Evolutionary conservation across 2,329 filamentous ascomycete genomes (phyloP).

Genomic region (Aspergillus texensis): DNA sequence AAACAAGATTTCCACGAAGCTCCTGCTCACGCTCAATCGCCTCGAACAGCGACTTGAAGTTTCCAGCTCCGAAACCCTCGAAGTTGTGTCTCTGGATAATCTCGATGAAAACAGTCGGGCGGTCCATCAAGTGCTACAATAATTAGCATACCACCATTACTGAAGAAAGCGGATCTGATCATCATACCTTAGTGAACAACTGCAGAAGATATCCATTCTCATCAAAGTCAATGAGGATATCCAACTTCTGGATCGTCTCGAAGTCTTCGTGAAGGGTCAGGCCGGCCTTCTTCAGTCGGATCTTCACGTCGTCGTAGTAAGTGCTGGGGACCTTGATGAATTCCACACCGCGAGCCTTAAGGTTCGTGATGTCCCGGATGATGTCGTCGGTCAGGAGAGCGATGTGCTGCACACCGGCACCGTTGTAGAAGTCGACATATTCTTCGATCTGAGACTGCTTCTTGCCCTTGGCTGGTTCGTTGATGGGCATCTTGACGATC

Average conservation of each 20-base stretch:
- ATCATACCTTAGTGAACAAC: slow-evolving; percentile 68
- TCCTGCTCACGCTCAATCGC: slow-evolving; percentile 94
- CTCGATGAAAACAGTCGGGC: slow-evolving; percentile 93
- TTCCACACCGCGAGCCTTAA: slow-evolving; percentile 85
- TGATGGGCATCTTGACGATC: slow-evolving; percentile 96
- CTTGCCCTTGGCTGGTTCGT: slow-evolving; percentile 88
- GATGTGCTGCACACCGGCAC: slow-evolving; percentile 90
- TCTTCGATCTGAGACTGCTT: slow-evolving; percentile 95
- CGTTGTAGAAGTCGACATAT: slow-evolving; percentile 86
- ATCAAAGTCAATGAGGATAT: slow-evolving; percentile 94
- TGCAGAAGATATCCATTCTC: slow-evolving; percentile 82
- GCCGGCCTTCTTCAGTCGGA: slow-evolving; percentile 66
- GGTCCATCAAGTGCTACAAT: slow-evolving; percentile 76
- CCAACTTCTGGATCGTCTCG: slow-evolving; percentile 72
- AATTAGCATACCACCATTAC: slow-evolving; percentile 8
- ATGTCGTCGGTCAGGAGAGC: slow-evolving; percentile 83
- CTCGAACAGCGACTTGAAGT: slow-evolving; percentile 94
- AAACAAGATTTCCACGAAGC: slow-evolving; percentile 73
- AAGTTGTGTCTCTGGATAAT: slow-evolving; percentile 93
- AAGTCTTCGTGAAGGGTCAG: slow-evolving; percentile 75
- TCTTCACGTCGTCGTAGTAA: slow-evolving; percentile 79
- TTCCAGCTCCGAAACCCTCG: slow-evolving; percentile 89
- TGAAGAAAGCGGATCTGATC: neutral
- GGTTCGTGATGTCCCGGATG: slow-evolving; percentile 71
- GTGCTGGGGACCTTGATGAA: slow-evolving; percentile 88